Base-by-base conservation (phyloP, 2,329 filamentous ascomycete species). In the Diplodia sapinea region DNA sequence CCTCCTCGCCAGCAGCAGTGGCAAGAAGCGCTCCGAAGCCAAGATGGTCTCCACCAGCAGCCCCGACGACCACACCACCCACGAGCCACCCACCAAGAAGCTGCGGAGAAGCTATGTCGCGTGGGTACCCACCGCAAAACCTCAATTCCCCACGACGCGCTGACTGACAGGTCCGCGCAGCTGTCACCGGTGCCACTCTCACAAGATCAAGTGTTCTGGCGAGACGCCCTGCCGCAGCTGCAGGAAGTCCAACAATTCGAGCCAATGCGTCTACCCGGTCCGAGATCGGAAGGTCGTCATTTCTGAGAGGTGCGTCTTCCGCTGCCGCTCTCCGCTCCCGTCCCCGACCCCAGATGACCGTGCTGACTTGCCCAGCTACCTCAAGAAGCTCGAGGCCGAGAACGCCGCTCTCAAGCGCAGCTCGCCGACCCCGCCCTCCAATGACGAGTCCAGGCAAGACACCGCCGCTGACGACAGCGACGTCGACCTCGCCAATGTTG, bases 171-270 rank as follows among this genome's bases (percentile, higher is more conserved):
- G 5, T 12, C 56, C 47, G 43, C n/a, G n/a, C 56, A 73, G 71
- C 40, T 74, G 72, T 26, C 65, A 70, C 20, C 54, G 72, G 64
- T 74, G 72, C 62, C 72, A 74, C 56, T 69, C 67, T 8, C 72
- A 74, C 26, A 74, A 74, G 69, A 74, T 72, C 61, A 73, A 73
- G 62, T 74, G 72, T 64, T 72, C 72, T 1, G 72, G 72, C 38
- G 72, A 74, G 59, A 70, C 68, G 43, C 72, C 72, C 26, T 74
- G 72, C 55, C 68, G 66, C 1, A 68, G 69, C 29, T 74, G 72
- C 38, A 59, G 67, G 40, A 70, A 69, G 49, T 70, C 70, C 12
- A 72, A 71, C 59, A 68, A 68, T 26, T 50, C 67, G 4, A 65
- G 69, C 4, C 52, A 68, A 2, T 74, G 72, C 62, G 65, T 67